Evolutionary conservation across 768 basidiomycete genomes (phyloP).

Genomic region (Mycena capillaripes): DNA sequence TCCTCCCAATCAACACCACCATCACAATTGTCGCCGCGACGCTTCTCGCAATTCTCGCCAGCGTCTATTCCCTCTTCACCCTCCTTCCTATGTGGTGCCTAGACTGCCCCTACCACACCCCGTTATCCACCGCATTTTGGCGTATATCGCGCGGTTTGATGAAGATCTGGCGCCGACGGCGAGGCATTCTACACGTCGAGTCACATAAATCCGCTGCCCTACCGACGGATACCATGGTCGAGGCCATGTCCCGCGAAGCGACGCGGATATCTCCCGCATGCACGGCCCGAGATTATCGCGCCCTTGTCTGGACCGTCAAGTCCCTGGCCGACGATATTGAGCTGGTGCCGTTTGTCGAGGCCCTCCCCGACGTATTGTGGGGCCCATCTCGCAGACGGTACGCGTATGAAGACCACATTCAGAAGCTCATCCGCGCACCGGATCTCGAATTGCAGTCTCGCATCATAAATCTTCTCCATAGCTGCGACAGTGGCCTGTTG

Average conservation of each 20-base stretch:
- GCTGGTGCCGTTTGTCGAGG: conserved; percentile 24
- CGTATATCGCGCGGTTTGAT: not conserved
- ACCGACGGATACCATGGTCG: not conserved
- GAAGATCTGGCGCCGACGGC: not conserved
- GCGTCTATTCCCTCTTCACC: conserved; percentile 21
- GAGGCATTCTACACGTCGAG: not conserved
- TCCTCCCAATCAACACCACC: conserved; percentile 4
- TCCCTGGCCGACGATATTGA: conserved; percentile 13
- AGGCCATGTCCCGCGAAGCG: conserved; percentile 1
- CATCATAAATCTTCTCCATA: not conserved
- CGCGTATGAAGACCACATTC: conserved; percentile 5
- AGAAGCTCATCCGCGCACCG: not conserved
- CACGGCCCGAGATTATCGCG: conserved; percentile 3
- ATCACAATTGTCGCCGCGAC: conserved; percentile 6
- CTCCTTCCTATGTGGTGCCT: conserved; percentile 29
- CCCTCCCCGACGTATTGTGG: conserved; percentile 14
- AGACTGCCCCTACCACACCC: conserved; percentile 35
- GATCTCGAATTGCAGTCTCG: not conserved
- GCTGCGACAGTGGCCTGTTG: conserved; percentile 8
- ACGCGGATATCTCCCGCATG: not conserved
- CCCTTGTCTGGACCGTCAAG: conserved; percentile 1
- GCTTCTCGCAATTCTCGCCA: not conserved
- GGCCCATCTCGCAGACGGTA: not conserved
- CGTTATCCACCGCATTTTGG: conserved; percentile 12
- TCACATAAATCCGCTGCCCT: not conserved